Conservation (phyloP, 75 land plant species). For the Larix kaempferi region DNA sequence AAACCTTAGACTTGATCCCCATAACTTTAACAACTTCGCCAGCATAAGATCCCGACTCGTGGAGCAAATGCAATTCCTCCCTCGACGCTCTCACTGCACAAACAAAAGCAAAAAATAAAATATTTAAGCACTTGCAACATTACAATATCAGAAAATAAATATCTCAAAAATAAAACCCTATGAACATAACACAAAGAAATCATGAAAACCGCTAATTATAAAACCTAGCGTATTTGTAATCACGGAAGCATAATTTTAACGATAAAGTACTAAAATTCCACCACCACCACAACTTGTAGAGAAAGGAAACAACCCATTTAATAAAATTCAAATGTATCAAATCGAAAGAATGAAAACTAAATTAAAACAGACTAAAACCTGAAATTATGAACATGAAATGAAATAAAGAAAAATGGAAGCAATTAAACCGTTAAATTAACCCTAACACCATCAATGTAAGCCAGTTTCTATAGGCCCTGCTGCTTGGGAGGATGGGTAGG, state of each 20-base stretch:
- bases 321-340: too few relatives aligned
- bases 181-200: neutral
- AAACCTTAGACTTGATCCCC: constrained; percentile 91
- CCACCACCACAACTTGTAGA: too few relatives aligned
- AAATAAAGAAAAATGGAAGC: neutral
- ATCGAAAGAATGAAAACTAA: too few relatives aligned
- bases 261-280: too few relatives aligned
- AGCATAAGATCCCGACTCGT: constrained; percentile 95
- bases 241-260: neutral
- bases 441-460: neutral
- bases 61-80: constrained; percentile 88
- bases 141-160: neutral
- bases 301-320: too few relatives aligned
- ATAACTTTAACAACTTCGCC: constrained; percentile 97
- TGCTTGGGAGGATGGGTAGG: too few relatives aligned
- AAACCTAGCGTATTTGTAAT: neutral
- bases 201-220: neutral
- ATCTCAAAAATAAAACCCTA: too few relatives aligned
- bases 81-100: constrained; percentile 66
- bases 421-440: neutral
- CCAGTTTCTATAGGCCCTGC: too few relatives aligned
- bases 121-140: neutral
- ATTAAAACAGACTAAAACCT: too few relatives aligned
- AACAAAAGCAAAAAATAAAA: neutral
- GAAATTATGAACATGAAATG: neutral